Evolutionary conservation across 1,284 basidiomycete genomes (phyloP), one percentile per base, ranked within the genome.

Genomic region (Rhodotorula sp.): DNA sequence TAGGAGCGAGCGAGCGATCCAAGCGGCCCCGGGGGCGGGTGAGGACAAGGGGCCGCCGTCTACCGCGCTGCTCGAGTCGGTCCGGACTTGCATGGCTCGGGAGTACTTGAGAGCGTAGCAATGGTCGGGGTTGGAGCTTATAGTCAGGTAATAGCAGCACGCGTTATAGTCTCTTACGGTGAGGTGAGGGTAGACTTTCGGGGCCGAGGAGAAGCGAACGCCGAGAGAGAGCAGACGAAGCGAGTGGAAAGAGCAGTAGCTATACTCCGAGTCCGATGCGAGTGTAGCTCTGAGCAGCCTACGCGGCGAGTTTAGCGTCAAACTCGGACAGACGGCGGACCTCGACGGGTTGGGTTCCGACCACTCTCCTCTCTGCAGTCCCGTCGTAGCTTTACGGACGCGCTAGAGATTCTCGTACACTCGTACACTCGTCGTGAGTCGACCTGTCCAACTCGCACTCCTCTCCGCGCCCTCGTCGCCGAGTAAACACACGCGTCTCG

Each of bases 341-440:
- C 3, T 42, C 37, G 37, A 12, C 12, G 24, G 20, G 48, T 46
- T 17, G n/a, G 48, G 12, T 49, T 30, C 17, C 44, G 26, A 18
- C 55, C 37, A 45, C 67, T 51, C 42, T 20, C 49, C 26, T 67
- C 69, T 70, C 66, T 57, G 58, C 62, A 49, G 66, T 62, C 69
- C 62, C 62, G 62, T 71, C 69, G 69, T 71, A 67, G 69, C 63
- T 71, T 59, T 60, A 61, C 51, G 69, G 57, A 71, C 69, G 33
- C 45, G 58, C 55, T 48, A 64, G 69, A 71, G 69, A 62, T 62
- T 26, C 53, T n/a, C 54, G 24, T 33, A 42, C 29, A 42, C 46
- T 26, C 18, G 33, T 37, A 29, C 45, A 29, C 7, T 8, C 33
- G 8, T 24, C 29, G 66, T 67, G 37, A 51, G 66, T 64, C 26